Evolutionary conservation across 2,329 filamentous ascomycete species (phyloP).

Genomic region (Xylariaceae sp.): DNA sequence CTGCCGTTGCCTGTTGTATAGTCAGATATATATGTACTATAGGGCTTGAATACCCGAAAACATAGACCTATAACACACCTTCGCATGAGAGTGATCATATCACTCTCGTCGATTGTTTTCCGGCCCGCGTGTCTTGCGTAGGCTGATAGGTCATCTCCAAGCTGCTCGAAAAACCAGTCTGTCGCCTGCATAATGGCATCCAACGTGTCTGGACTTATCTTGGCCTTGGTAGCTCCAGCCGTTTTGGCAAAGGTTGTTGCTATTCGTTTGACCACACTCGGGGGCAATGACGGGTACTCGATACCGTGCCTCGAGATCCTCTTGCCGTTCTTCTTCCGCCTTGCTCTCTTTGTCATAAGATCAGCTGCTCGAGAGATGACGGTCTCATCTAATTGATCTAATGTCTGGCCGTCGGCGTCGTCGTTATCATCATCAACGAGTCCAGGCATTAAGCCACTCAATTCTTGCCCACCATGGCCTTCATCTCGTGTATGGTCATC

Average conservation of each 20-base stretch:
- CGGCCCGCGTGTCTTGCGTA: slow-evolving; percentile 82
- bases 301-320: slow-evolving; percentile 72
- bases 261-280: slow-evolving; percentile 72
- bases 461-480: too few species aligned
- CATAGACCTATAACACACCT: slow-evolving; percentile 59
- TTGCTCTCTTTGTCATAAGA: slow-evolving; percentile 12
- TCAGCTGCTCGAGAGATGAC: slow-evolving; percentile 18
- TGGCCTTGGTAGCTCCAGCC: slow-evolving; percentile 66
- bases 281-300: slow-evolving; percentile 74
- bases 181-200: slow-evolving; percentile 77
- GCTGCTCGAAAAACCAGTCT: slow-evolving; percentile 91
- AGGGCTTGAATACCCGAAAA: slow-evolving; percentile 12
- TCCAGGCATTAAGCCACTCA: slow-evolving; percentile 25
- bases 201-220: slow-evolving; percentile 73
- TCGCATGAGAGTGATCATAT: slow-evolving; percentile 80
- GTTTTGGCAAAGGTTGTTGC: slow-evolving; percentile 72
- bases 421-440: slow-evolving; percentile 32
- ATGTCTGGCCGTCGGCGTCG: slow-evolving; percentile 28
- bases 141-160: slow-evolving; percentile 75
- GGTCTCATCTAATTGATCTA: slow-evolving; percentile 19
- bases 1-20: slow-evolving; percentile 70
- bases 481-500: slow-evolving; percentile 28
- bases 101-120: slow-evolving; percentile 83
- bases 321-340: slow-evolving; percentile 47
- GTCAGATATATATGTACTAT: slow-evolving; percentile 27